Base-by-base conservation (phyloP, 305 asterid species). In the Fraxinus nigra region DNA sequence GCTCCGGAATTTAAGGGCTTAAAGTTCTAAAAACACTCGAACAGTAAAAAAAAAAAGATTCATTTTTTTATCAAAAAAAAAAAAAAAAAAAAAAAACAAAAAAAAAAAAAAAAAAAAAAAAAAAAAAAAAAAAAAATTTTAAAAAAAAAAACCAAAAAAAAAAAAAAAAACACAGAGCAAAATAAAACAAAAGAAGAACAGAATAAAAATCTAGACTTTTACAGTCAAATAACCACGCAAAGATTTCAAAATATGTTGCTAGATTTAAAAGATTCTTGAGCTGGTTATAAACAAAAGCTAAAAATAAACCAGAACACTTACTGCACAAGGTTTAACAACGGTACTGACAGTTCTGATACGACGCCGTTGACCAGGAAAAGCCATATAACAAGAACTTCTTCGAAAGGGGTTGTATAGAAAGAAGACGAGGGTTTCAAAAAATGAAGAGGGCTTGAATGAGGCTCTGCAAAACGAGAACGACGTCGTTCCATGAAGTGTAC, bases 301-400 rank as follows among this genome's bases (percentile, higher is more conserved):
- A 61, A 67, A 67, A n/a, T 26, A 11, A 8, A 67, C 38, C 16
- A 48, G 70, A 40, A 80, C 28, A 69, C 87, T 73, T 83, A 84
- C 87, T 77, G 80, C 84, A 32, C 78, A 79, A 87, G 84, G 82
- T 54, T 83, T 48, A 67, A 83, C 76, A 78, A 43, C 38, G 76
- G 16, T 77, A 80, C 78, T 59, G 87, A 84, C 86, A 86, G 78
- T 13, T 83, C 85, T 85, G 56, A 77, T 65, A 56, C 61, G 83
- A 83, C 85, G 88, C 86, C 78, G 80, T 51, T 78, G 37, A 67
- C 38, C 74, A 67, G 74, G 74, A 67, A 67, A 67, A 67, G 35
- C 35, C 2, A 26, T 65, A 7, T 1, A 65, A 26, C 73, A 28
- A 24, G 8, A 28, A 30, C 74, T 67, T 67, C 33, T 67, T 11